Evolutionary conservation across 23 red algal species (phyloP), one percentile per base, ranked within the genome.

Genomic region (Gracilaria domingensis): DNA sequence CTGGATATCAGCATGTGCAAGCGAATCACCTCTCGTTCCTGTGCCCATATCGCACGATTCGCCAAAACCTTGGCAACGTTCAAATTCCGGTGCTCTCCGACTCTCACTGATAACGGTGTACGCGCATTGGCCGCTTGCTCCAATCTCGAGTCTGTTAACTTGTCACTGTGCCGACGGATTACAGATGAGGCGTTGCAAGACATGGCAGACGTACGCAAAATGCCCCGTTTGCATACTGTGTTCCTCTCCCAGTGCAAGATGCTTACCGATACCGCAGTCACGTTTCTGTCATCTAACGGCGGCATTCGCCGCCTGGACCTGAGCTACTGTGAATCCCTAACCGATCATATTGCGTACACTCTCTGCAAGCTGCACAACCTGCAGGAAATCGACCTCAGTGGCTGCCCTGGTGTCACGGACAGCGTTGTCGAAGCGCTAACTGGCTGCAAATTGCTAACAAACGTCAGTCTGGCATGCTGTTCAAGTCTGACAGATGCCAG

Each of bases 171-270:
- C 24, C 6, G 53, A 20, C 53, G 53, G 28, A 65, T 82, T 62
- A 26, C 54, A 26, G 79, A 82, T 82, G 79, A 0, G 8, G 79
- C 40, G 3, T 21, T 82, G 5, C 53, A 62, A 60, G 8, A 20
- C 32, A 59, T 82, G 49, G 53, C 36, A 21, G 32, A 59, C 53
- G 53, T 24, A 5, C 33, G 16, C 1, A 53, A n/a, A 30, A 62
- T 82, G 79, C 79, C 79, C 53, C 21, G 13, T 60, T 82, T 82
- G 36, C 79, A 37, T 54, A 82, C 79, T 30, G 53, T 82, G 49
- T 20, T 82, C 3, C 58, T 82, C 21, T 82, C 79, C 5, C 79
- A 82, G 53, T 82, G 79, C 53, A 13, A 40, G 8, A 1, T 32
- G 79, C 58, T 82, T 32, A 82, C 79, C 35, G 79, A 82, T 62